phyloP scores from a whole-genome alignment of 768 basidiomycete genomes.

The Tylopilus balloui region DNA sequence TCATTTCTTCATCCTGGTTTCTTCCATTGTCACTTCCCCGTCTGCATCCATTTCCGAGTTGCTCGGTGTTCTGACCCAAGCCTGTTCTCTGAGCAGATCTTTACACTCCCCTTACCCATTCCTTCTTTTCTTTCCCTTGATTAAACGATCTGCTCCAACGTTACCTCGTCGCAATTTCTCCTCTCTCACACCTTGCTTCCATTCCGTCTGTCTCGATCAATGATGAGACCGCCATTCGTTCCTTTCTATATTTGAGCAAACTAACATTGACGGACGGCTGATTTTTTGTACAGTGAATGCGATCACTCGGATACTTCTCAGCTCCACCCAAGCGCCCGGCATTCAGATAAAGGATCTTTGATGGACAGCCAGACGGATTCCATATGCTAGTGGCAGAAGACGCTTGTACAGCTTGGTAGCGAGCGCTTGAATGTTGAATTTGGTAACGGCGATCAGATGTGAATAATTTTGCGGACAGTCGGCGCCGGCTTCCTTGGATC shows the following conservation, averaged over 20 bases:
- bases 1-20: background rate
- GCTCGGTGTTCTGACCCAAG: background rate
- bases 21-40: background rate
- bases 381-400: conserved; percentile 1
- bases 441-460: conserved; percentile 23
- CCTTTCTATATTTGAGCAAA: background rate
- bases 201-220: conserved; percentile 9
- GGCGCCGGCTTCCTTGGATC: conserved; percentile 2
- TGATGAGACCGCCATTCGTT: conserved; percentile 6
- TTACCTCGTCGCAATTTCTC: conserved; percentile 1
- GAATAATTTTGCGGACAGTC: background rate
- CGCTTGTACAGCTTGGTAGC: conserved; percentile 24
- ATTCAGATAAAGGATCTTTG: conserved; percentile 81
- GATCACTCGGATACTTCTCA: conserved; percentile 79
- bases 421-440: conserved; percentile 9
- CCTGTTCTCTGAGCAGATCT: background rate
- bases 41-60: background rate
- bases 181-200: conserved; percentile 2
- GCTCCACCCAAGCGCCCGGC: conserved; percentile 83
- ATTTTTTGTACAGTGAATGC: conserved; percentile 50
- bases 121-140: background rate
- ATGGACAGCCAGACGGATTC: conserved; percentile 2
- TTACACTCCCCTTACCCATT: background rate
- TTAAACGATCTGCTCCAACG: background rate
- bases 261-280: conserved; percentile 11